These are phyloP conservation scores for Lathyrus tuberosus DNA, from an alignment of 306 rosid genomes.

Conservation along the genomic window DNA sequence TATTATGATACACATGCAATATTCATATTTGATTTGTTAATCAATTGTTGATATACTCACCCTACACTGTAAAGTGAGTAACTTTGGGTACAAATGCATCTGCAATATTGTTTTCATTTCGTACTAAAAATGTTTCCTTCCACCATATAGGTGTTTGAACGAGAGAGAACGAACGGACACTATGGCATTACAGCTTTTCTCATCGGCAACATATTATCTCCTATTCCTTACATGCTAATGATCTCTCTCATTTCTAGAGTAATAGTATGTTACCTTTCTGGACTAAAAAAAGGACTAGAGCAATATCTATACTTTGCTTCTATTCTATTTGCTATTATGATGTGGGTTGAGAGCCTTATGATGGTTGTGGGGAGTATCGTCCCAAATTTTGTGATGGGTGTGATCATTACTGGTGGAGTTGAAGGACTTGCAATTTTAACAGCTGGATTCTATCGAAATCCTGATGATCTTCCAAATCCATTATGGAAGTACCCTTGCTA, in stretches of 20 bases:
- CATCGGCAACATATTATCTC: conserved; percentile 52
- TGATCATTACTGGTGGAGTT: conserved; percentile 59
- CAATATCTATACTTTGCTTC: conserved; percentile 50
- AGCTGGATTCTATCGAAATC: conserved; percentile 58
- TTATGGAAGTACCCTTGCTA: conserved; percentile 62
- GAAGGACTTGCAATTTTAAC: conserved; percentile 58
- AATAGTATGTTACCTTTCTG: conserved; percentile 55
- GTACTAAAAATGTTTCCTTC: neutral
- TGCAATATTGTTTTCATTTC: neutral
- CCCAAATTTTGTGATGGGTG: conserved; percentile 62
- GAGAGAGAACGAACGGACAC: conserved; percentile 70
- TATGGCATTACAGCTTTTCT: conserved; percentile 56
- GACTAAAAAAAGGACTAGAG: conserved; percentile 47
- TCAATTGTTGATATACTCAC: neutral
- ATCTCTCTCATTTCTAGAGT: conserved; percentile 57
- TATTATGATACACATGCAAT: neutral
- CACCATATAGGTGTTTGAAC: conserved; percentile 45
- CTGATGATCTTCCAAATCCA: conserved; percentile 58
- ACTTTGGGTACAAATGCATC: neutral
- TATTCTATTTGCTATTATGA: conserved; percentile 46
- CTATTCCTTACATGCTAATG: conserved; percentile 54
- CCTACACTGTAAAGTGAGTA: too few species aligned
- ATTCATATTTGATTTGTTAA: neutral
- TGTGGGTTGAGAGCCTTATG: conserved; percentile 71
- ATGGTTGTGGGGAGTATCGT: conserved; percentile 63